Percentiles rank a stretch among this genome's conserved stretches.
Evolutionary conservation across 495 filamentous ascomycete genomes (phyloP).

Genomic region (Lophiotrema nucula): DNA sequence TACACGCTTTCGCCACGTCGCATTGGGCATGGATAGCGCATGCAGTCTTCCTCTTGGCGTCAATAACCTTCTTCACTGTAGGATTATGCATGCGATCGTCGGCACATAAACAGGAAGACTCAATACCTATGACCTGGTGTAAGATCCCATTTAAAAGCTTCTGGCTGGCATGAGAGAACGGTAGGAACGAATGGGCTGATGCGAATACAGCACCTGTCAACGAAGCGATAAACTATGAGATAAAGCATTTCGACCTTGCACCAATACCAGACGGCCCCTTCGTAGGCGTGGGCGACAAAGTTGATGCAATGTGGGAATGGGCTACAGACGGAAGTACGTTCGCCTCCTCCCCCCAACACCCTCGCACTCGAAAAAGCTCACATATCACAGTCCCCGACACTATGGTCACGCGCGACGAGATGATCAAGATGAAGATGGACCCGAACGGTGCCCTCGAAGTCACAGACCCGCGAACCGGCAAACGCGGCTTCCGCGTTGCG

Average conservation of each 20-base stretch:
- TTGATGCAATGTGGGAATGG: slow-evolving; percentile 18
- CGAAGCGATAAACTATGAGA: slow-evolving; percentile 19
- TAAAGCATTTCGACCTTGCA: slow-evolving; percentile 13
- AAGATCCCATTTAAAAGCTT: neutral
- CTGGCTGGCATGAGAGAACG: neutral
- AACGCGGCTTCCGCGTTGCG: slow-evolving; percentile 18
- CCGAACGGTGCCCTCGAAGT: slow-evolving; percentile 18
- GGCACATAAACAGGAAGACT: slow-evolving; percentile 1
- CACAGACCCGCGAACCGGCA: slow-evolving; percentile 12
- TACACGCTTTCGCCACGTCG: slow-evolving; percentile 2
- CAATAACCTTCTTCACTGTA: slow-evolving; percentile 13
- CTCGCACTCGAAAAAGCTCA: neutral
- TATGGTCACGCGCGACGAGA: slow-evolving; percentile 21
- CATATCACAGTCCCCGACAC: slow-evolving; percentile 11
- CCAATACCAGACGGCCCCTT: slow-evolving; percentile 10
- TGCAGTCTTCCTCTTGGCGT: slow-evolving; percentile 3
- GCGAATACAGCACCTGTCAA: slow-evolving; percentile 10
- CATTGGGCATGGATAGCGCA: slow-evolving; percentile 18
- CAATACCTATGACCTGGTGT: slow-evolving; percentile 21
- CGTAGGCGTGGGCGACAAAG: slow-evolving; percentile 9
- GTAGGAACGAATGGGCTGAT: neutral
- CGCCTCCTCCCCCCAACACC: neutral
- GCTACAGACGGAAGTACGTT: slow-evolving; percentile 14
- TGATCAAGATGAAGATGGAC: slow-evolving; percentile 23
- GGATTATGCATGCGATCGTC: slow-evolving; percentile 6